phyloP scores from a whole-genome alignment of 768 basidiomycete species.

The Leccinum subgranulosum region DNA sequence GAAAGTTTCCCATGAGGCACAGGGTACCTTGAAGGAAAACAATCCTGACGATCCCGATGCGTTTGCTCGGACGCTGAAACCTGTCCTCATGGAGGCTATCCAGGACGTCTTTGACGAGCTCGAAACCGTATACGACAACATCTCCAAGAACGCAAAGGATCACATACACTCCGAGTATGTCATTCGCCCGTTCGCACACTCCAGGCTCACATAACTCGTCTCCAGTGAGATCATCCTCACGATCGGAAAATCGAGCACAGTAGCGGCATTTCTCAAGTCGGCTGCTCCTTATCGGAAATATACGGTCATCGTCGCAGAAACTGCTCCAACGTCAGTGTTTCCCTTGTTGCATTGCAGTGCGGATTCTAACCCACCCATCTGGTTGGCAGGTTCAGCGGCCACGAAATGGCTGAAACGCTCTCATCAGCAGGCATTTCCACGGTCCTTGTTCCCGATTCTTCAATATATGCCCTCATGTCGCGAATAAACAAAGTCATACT shows the following conservation, averaged over 20 bases:
- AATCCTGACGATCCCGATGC: conserved; percentile 76
- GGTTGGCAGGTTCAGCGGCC: conserved; percentile 69
- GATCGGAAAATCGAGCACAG: conserved; percentile 90
- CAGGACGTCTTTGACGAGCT: conserved; percentile 95
- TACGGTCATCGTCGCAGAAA: conserved; percentile 95
- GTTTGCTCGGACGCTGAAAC: conserved; percentile 77
- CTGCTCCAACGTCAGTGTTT: conserved; percentile 78
- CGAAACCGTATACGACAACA: conserved; percentile 92
- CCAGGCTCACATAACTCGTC: background rate
- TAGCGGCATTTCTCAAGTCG: conserved; percentile 89
- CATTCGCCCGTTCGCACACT: background rate
- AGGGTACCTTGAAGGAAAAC: conserved; percentile 60
- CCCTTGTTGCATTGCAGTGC: background rate
- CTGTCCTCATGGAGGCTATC: conserved; percentile 94
- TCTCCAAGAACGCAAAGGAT: conserved; percentile 91
- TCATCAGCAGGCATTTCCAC: conserved; percentile 82
- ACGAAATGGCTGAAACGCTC: conserved; percentile 77
- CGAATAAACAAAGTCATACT: conserved; percentile 96
- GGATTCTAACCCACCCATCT: background rate
- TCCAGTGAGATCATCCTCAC: conserved; percentile 90
- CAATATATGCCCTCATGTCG: conserved; percentile 94
- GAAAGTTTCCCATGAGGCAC: conserved; percentile 45
- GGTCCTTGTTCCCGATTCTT: conserved; percentile 96
- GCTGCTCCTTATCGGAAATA: conserved; percentile 90
- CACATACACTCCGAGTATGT: conserved; percentile 98